These are phyloP conservation scores for Brassica cretica DNA, from an alignment of 345 rosid genomes.

Conservation along the genomic window DNA sequence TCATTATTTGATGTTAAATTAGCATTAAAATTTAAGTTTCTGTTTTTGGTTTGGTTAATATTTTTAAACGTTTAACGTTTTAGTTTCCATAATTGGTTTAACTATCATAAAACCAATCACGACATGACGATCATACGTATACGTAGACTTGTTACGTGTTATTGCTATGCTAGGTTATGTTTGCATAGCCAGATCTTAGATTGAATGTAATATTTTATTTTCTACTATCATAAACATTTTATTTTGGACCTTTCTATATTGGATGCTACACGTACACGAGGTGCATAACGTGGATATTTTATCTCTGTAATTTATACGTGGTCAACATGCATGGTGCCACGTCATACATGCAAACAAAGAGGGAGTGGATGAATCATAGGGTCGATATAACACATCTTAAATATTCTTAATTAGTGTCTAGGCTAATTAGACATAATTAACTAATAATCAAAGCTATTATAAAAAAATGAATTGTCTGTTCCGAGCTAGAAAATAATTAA, in stretches of 20 bases:
- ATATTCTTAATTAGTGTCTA: background rate
- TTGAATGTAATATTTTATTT: background rate
- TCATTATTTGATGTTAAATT: background rate
- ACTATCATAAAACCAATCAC: background rate
- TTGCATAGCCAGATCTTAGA: background rate
- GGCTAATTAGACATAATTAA: background rate
- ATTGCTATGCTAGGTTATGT: background rate
- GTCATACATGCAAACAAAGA: slow-evolving; percentile 8
- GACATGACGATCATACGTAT: background rate
- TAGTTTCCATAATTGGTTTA: background rate
- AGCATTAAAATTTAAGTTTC: background rate
- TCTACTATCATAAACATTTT: background rate
- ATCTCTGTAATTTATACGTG: slow-evolving; percentile 25
- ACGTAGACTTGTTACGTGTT: background rate
- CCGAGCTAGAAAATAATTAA: background rate
- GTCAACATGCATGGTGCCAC: slow-evolving; percentile 31
- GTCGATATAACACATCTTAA: background rate
- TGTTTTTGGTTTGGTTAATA: background rate
- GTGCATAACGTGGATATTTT: slow-evolving; percentile 13
- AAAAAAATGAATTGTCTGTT: background rate
- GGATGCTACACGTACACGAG: slow-evolving; percentile 31
- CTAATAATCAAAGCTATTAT: background rate
- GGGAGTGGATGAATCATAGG: background rate
- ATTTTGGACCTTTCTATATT: slow-evolving; percentile 27
- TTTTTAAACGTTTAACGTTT: background rate